A percentile compares a stretch with the other conserved stretches of the same genome.
phyloP scores from a whole-genome alignment of 306 rosid genomes.

The Cercis canadensis region DNA sequence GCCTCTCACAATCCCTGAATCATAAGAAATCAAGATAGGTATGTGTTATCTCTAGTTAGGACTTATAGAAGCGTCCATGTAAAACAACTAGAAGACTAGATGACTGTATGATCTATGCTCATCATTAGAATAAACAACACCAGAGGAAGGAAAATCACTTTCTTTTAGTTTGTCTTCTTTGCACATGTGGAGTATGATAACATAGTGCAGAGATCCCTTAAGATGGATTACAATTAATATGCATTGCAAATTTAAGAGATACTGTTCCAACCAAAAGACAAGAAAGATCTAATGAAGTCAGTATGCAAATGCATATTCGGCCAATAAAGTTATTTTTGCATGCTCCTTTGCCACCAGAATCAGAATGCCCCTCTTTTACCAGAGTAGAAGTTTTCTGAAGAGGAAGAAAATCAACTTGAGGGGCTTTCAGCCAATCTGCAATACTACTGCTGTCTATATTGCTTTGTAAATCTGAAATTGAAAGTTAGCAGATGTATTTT shows the following conservation, averaged over 20 bases:
- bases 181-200: background rate
- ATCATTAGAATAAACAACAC: background rate
- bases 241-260: constrained; percentile 1
- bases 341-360: background rate
- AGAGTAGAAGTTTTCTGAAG: too few species aligned
- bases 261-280: constrained; percentile 22
- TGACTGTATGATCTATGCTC: background rate
- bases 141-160: background rate
- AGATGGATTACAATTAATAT: constrained; percentile 14
- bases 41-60: constrained; percentile 8
- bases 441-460: background rate
- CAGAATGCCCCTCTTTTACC: constrained; percentile 11
- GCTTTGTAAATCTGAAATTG: constrained; percentile 26
- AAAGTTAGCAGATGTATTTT: background rate
- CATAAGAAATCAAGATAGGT: constrained; percentile 35
- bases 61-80: constrained; percentile 19
- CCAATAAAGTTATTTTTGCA: constrained; percentile 1
- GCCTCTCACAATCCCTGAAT: constrained; percentile 90
- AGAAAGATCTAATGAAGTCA: constrained; percentile 15
- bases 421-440: background rate
- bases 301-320: background rate
- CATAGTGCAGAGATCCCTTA: constrained; percentile 3
- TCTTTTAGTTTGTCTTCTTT: too few species aligned
- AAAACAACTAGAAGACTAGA: constrained; percentile 22
- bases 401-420: too few species aligned